Evolutionary conservation across 768 basidiomycete genomes (phyloP).

Genomic region (Psilocybe sp.): DNA sequence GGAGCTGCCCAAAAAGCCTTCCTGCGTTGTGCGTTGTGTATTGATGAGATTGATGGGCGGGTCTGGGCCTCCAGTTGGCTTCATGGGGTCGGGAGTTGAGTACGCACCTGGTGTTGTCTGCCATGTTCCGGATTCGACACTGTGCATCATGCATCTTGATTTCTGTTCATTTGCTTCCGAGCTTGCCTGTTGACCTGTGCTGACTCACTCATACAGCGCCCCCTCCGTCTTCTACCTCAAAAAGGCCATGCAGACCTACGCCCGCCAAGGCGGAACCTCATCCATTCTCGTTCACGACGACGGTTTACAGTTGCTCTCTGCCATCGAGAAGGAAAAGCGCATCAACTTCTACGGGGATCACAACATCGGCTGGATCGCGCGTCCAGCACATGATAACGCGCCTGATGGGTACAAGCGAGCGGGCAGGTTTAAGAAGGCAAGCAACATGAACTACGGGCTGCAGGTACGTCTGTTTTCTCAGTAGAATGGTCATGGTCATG

Average conservation of each 20-base stretch:
- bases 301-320: conserved; percentile 66
- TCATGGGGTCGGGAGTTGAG: too few relatives aligned
- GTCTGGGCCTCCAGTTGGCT: too few relatives aligned
- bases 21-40: too few relatives aligned
- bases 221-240: conserved; percentile 78
- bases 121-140: too few relatives aligned
- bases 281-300: conserved; percentile 83
- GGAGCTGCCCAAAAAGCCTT: too few relatives aligned
- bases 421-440: conserved; percentile 89
- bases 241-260: conserved; percentile 89
- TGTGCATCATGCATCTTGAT: too few relatives aligned
- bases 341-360: conserved; percentile 74
- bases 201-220: conserved; percentile 37
- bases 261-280: conserved; percentile 83
- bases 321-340: conserved; percentile 62
- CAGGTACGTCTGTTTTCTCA: conserved; percentile 25
- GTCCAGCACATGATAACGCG: conserved; percentile 62
- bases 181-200: conserved; percentile 1
- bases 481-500: neutral
- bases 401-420: conserved; percentile 75
- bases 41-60: too few relatives aligned
- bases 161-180: too few relatives aligned
- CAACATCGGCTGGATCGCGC: conserved; percentile 81
- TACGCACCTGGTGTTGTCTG: too few relatives aligned
- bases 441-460: conserved; percentile 84